Evolutionary conservation across 306 rosid genomes (phyloP).

Genomic region (Cicer cuneatum): DNA sequence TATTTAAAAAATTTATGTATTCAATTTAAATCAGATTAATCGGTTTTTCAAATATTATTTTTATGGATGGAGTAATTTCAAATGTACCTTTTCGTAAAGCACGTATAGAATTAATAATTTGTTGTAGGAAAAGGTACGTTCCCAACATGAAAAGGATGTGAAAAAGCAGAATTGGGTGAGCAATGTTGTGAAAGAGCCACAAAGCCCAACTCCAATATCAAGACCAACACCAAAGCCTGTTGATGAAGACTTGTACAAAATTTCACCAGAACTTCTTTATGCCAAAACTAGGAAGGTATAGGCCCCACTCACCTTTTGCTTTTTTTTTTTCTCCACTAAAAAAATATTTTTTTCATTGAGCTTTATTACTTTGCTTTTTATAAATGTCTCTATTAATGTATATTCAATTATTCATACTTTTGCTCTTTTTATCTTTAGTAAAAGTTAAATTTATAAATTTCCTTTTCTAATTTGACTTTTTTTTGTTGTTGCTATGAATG

Average conservation of each 20-base stretch:
- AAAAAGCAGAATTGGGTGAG: conserved; percentile 62
- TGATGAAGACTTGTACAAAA: conserved; percentile 81
- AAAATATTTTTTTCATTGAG: neutral
- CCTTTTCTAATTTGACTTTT: conserved; percentile 22
- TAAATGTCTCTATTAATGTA: conserved; percentile 17
- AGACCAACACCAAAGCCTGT: conserved; percentile 74
- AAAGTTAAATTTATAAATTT: conserved; percentile 22
- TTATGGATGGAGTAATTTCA: neutral
- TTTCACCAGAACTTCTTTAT: conserved; percentile 72
- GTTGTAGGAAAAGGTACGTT: conserved; percentile 70
- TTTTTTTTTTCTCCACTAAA: conserved; percentile 36
- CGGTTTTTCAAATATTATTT: no score
- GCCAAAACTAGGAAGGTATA: conserved; percentile 73
- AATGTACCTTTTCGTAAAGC: conserved; percentile 41
- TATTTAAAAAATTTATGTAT: no score
- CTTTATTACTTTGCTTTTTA: conserved; percentile 32
- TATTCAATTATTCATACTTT: conserved; percentile 32
- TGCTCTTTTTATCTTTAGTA: conserved; percentile 34
- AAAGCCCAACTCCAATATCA: conserved; percentile 46
- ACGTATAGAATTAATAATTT: conserved; percentile 2
- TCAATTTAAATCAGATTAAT: no score
- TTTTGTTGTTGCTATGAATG: conserved; percentile 21
- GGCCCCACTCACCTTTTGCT: neutral
- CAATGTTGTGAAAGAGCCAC: conserved; percentile 42
- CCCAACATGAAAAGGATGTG: conserved; percentile 56